phyloP scores from a whole-genome alignment of 2,329 filamentous ascomycete species.

The Lachnellula willkommii region DNA sequence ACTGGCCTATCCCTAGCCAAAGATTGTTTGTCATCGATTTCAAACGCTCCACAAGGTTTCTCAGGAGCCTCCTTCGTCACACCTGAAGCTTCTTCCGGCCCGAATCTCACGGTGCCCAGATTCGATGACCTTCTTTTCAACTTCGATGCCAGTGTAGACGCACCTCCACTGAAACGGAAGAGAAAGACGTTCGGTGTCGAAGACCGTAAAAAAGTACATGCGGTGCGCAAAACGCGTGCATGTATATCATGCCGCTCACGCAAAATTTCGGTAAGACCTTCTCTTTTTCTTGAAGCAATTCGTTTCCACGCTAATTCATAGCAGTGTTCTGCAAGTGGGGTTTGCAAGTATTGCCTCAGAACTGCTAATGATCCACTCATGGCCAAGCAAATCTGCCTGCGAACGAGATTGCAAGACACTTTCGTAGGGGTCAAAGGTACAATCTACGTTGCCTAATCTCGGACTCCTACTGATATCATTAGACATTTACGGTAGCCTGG shows the following conservation, averaged over 20 bases:
- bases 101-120: neutral
- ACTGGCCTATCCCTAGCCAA: too few relatives aligned
- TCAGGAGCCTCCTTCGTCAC: too few relatives aligned
- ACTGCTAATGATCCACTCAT: conserved; percentile 5
- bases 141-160: conserved; percentile 5
- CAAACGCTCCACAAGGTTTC: too few relatives aligned
- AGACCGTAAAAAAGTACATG: conserved; percentile 13
- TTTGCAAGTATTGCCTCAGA: conserved; percentile 14
- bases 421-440: conserved; percentile 17
- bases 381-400: conserved; percentile 14
- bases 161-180: conserved; percentile 7
- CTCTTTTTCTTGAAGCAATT: neutral
- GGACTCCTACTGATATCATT: neutral
- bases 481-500: conserved; percentile 12
- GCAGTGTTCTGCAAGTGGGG: conserved; percentile 14
- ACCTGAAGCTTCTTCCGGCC: too few relatives aligned
- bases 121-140: conserved; percentile 8
- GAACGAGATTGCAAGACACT: conserved; percentile 14
- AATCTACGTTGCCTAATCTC: neutral
- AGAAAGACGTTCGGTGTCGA: conserved; percentile 11
- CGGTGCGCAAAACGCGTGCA: conserved; percentile 13
- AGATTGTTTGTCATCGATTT: too few relatives aligned
- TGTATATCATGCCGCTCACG: conserved; percentile 13
- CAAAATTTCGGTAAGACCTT: conserved; percentile 12
- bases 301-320: neutral